Evolutionary conservation across 2,329 filamentous ascomycete genomes (phyloP).

Genomic region (Trichoderma polysporum): DNA sequence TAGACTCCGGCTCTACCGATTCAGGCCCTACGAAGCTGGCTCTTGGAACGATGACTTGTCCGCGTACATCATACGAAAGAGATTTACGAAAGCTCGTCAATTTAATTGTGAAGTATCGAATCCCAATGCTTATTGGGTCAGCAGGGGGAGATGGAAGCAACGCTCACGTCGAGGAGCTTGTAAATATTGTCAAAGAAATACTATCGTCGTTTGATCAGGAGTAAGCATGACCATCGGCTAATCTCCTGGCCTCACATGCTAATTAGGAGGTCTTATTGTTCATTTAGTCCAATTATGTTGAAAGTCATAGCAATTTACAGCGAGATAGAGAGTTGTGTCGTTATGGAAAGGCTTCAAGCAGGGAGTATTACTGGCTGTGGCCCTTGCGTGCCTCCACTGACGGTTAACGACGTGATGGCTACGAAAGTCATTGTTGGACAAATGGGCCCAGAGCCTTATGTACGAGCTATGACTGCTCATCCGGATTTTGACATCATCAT

Average conservation of each 20-base stretch:
- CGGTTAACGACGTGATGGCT: slow-evolving; percentile 37
- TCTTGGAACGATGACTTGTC: slow-evolving; percentile 41
- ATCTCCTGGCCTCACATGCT: too few relatives aligned
- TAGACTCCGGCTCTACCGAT: slow-evolving; percentile 39
- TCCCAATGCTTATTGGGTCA: slow-evolving; percentile 45
- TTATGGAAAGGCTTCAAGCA: not conserved
- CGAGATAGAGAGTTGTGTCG: not conserved
- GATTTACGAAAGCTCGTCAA: slow-evolving; percentile 43
- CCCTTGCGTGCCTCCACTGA: slow-evolving; percentile 33
- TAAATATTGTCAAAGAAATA: slow-evolving; percentile 40
- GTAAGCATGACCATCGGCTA: not conserved
- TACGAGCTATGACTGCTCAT: slow-evolving; percentile 40
- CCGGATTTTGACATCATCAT: slow-evolving; percentile 49
- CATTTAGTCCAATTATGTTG: too few relatives aligned
- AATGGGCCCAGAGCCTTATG: slow-evolving; percentile 47
- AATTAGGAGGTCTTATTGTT: too few relatives aligned
- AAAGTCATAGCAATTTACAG: not conserved
- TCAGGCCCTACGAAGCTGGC: slow-evolving; percentile 43
- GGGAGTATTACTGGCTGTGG: not conserved
- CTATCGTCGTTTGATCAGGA: slow-evolving; percentile 42
- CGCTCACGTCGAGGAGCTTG: slow-evolving; percentile 42
- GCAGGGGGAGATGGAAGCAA: slow-evolving; percentile 50
- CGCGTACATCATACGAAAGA: slow-evolving; percentile 40
- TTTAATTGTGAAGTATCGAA: slow-evolving; percentile 34
- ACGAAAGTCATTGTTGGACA: slow-evolving; percentile 44